Evolutionary conservation across 169 alveolate species (phyloP).

Genomic region (Plasmodium relictum): DNA sequence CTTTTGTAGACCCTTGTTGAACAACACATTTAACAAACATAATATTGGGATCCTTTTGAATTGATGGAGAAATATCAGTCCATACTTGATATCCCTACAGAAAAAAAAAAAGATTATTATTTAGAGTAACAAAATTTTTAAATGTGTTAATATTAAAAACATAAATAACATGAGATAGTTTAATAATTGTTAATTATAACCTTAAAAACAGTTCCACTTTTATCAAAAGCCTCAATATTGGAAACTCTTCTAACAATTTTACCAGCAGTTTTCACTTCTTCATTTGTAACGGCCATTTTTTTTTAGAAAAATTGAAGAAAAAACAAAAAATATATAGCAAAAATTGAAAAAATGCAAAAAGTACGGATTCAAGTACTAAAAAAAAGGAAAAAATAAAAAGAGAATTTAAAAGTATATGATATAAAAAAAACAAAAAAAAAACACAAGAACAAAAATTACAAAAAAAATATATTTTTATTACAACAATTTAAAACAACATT

Average conservation of each 20-base stretch:
- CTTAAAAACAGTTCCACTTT: conserved; percentile 67
- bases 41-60: conserved; percentile 90
- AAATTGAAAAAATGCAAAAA: conserved; percentile 9
- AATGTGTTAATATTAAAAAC: neutral
- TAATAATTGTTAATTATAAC: conserved; percentile 6
- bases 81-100: conserved; percentile 92
- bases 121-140: conserved; percentile 5
- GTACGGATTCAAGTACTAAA: conserved; percentile 34
- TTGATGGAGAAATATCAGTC: conserved; percentile 94
- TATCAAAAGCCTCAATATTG: conserved; percentile 73
- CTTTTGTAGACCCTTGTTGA: conserved; percentile 90
- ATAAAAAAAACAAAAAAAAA: conserved; percentile 21
- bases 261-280: conserved; percentile 70
- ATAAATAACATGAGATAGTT: neutral
- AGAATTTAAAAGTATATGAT: conserved; percentile 7
- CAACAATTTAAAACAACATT: conserved; percentile 39
- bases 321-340: conserved; percentile 13
- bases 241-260: conserved; percentile 72
- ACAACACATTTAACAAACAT: conserved; percentile 94
- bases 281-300: conserved; percentile 76
- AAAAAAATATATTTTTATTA: conserved; percentile 13
- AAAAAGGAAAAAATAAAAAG: conserved; percentile 8
- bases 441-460: conserved; percentile 17
- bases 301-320: conserved; percentile 3
- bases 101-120: conserved; percentile 3